phyloP scores from a whole-genome alignment of 345 rosid genomes.

The Brassica napus region Da-Ae NC_063438.1:20785001-20785500 shows the following conservation, averaged over 20 bases:
- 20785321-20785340: background rate
- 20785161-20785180: background rate
- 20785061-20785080: slow-evolving; percentile 61
- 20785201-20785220: slow-evolving; percentile 86
- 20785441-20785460: background rate
- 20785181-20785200: background rate
- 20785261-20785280: slow-evolving; percentile 49
- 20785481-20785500: slow-evolving; percentile 52
- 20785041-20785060: slow-evolving; percentile 76
- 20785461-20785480: background rate
- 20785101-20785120: slow-evolving; percentile 78
- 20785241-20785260: slow-evolving; percentile 79
- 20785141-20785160: background rate
- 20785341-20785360: slow-evolving; percentile 85
- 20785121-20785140: slow-evolving; percentile 34
- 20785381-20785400: slow-evolving; percentile 86
- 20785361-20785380: slow-evolving; percentile 88
- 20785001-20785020: background rate
- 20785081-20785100: slow-evolving; percentile 64
- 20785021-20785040: background rate
- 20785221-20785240: slow-evolving; percentile 82
- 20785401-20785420: slow-evolving; percentile 71
- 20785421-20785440: background rate
- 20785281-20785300: background rate
- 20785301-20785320: background rate